These are phyloP conservation scores for Neurospora cerealis DNA, from an alignment of 495 filamentous ascomycete genomes.

Conservation along the genomic window DNA sequence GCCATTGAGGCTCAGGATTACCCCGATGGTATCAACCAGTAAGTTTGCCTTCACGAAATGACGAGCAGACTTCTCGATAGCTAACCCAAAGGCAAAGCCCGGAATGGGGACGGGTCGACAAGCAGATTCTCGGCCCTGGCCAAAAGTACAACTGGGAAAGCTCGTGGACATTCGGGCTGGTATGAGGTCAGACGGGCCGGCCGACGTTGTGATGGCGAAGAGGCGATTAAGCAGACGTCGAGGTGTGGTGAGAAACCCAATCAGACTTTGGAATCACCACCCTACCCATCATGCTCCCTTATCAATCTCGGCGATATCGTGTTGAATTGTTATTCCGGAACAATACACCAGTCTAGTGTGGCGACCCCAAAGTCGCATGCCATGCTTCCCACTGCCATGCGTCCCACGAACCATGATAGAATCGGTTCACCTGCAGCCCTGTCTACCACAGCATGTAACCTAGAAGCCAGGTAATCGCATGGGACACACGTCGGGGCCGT, in stretches of 20 bases:
- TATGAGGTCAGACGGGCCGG: slow-evolving; percentile 11
- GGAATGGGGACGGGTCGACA: slow-evolving; percentile 53
- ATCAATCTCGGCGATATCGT: background rate
- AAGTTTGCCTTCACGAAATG: slow-evolving; percentile 11
- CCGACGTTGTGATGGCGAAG: background rate
- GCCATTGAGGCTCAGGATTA: slow-evolving; percentile 59
- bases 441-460: background rate
- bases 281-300: background rate
- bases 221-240: background rate
- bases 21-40: slow-evolving; percentile 71
- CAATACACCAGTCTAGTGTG: background rate
- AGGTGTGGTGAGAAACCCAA: background rate
- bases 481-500: background rate
- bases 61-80: slow-evolving; percentile 8
- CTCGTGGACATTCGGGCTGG: slow-evolving; percentile 37
- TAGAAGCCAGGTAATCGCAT: background rate
- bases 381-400: background rate
- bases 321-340: background rate
- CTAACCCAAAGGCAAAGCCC: slow-evolving; percentile 30
- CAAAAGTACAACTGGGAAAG: slow-evolving; percentile 37
- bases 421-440: background rate
- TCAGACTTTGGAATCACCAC: background rate
- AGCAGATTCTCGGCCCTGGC: slow-evolving; percentile 50
- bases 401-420: background rate
- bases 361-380: background rate